Conservation (phyloP, 257 asterid species). For the Anisodus acutangulus region DNA sequence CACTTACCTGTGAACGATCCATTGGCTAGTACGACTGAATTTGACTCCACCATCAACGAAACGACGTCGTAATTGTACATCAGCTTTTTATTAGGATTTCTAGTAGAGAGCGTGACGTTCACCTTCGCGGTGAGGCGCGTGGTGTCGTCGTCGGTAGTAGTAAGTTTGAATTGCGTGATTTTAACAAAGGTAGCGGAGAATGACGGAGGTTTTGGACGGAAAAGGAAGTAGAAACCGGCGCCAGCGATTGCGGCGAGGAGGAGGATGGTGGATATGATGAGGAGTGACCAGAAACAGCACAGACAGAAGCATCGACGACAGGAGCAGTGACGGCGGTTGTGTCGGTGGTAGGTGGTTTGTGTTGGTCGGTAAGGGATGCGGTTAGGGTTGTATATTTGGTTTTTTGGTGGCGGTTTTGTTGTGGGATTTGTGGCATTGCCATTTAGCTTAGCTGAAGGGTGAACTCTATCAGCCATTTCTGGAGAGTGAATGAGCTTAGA, state of each 20-base stretch:
- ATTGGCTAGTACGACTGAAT: constrained; percentile 49
- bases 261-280: constrained; percentile 25
- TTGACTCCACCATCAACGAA: constrained; percentile 38
- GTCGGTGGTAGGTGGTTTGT: constrained; percentile 37
- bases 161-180: constrained; percentile 69
- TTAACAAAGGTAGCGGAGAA: constrained; percentile 68
- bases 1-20: constrained; percentile 47
- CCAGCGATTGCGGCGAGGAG: constrained; percentile 37
- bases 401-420: constrained; percentile 34
- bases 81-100: constrained; percentile 72
- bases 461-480: constrained; percentile 57
- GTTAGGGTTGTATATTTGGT: constrained; percentile 51
- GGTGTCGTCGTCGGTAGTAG: constrained; percentile 66
- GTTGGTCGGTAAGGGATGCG: constrained; percentile 58
- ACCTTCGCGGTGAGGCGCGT: constrained; percentile 64
- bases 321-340: constrained; percentile 38
- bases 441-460: constrained; percentile 54
- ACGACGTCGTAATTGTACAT: constrained; percentile 56
- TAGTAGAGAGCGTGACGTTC: constrained; percentile 68
- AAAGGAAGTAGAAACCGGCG: constrained; percentile 32
- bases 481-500: not conserved
- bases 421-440: constrained; percentile 26
- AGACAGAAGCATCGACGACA: constrained; percentile 30
- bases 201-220: constrained; percentile 39
- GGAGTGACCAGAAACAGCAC: constrained; percentile 35